Base-by-base conservation (phyloP, 495 filamentous ascomycete genomes). In the Xylaria flabelliformis region DNA sequence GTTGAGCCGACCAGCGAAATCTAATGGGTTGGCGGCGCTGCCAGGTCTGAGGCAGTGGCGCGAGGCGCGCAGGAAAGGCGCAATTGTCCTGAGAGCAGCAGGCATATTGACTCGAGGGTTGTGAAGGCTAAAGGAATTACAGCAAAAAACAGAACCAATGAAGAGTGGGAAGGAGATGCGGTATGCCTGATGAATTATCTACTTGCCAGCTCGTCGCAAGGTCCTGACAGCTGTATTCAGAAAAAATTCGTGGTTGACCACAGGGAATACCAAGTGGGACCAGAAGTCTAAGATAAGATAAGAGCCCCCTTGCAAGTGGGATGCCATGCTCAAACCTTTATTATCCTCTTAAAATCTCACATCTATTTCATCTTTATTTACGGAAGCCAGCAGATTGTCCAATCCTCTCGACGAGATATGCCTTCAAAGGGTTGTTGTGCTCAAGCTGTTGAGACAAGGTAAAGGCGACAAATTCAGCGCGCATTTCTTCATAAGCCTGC, bases 1-100 rank as follows among this genome's bases (percentile, higher is more conserved):
- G 83, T 91, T 90, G 79, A 89, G 86, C 83, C 85, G 82, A 82
- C 80, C 80, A 82, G 83, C 85, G 79, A 83, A 83, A 78, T 90
- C 88, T 68, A 93, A 83, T 41, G 91, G 92, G 82, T 90, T 92
- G 69, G 73, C 73, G 79, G 88, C 83, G 78, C 84, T 87, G 73
- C 88, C 87, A 74, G 87, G 85, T 82, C 86, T 83, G 77, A 92
- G 82, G 71, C 90, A 88, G 71, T 87, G 82, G 76, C 90, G 87
- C 78, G 90, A 90, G 77, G 89, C 87, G 83, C 91, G 90, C 79
- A 93, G 78, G 75, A 94, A 87, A 74, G 92, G 90, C 80, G 87
- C 88, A 70, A 91, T 75, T 73, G 91, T 87, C 83, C 91, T 86
- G 69, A 89, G 83, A 72, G 91, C 85, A 76, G 83, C 84, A 77